These are phyloP conservation scores for Coemansia javaensis DNA, from an alignment of 192 early-diverging fungal species.

Conservation along the genomic window DNA sequence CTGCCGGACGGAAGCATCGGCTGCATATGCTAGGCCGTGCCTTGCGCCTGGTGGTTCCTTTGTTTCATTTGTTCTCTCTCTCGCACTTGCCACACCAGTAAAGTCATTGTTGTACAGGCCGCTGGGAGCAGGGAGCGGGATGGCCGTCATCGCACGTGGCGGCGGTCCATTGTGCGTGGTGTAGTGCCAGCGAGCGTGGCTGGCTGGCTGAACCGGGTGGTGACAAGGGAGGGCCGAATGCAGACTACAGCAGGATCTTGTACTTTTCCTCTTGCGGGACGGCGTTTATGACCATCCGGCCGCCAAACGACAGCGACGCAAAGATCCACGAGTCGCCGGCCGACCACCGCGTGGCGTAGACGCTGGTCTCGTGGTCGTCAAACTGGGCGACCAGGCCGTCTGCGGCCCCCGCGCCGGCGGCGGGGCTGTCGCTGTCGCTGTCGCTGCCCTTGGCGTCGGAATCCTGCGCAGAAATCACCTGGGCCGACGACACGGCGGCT, in stretches of 20 bases:
- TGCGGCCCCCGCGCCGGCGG: conserved; percentile 22
- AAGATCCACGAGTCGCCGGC: conserved; percentile 89
- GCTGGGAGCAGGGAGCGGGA: neutral
- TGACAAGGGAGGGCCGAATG: no score
- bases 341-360: conserved; percentile 89
- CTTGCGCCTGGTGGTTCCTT: no score
- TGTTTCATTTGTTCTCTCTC: no score
- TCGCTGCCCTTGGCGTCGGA: no score
- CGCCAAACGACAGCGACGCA: conserved; percentile 89
- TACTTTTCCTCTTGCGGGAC: conserved; percentile 85
- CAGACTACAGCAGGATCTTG: conserved; percentile 61
- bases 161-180: neutral
- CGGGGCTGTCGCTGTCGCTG: conserved; percentile 15
- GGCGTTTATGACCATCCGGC: conserved; percentile 84
- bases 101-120: neutral
- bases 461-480: no score
- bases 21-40: conserved; percentile 31
- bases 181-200: no score
- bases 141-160: no score
- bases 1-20: conserved; percentile 21
- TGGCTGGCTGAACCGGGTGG: no score
- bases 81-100: no score
- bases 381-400: conserved; percentile 86
- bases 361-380: conserved; percentile 93
- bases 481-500: conserved; percentile 80